A percentile compares a stretch with the other conserved stretches of the same genome.
These are phyloP conservation scores for Prunus davidiana DNA, from an alignment of 306 rosid species.

Conservation along the genomic window DNA sequence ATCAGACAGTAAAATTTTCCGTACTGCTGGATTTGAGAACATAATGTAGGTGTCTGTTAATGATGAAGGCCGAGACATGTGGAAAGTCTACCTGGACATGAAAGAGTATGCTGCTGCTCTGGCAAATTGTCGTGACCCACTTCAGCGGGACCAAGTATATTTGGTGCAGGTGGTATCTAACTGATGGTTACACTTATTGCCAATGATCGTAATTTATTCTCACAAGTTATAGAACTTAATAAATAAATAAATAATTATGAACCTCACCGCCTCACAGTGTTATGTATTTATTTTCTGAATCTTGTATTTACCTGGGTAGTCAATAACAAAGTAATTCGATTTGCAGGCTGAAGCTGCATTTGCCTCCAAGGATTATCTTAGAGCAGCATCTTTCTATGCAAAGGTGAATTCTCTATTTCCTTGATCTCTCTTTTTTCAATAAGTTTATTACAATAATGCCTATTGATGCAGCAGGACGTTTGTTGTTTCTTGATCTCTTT, in stretches of 20 bases:
- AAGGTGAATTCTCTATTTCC: conserved; percentile 52
- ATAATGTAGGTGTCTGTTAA: conserved; percentile 76
- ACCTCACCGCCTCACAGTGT: neutral
- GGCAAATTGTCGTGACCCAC: conserved; percentile 86
- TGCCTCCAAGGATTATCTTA: conserved; percentile 72
- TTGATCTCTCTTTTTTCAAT: conserved; percentile 32
- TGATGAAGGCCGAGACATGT: conserved; percentile 96
- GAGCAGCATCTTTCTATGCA: conserved; percentile 95
- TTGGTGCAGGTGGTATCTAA: conserved; percentile 60
- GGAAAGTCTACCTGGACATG: conserved; percentile 98
- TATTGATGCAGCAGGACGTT: neutral
- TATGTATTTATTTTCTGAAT: neutral
- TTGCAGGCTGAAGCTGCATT: conserved; percentile 97
- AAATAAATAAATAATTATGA: neutral
- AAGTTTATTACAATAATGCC: neutral
- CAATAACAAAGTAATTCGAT: conserved; percentile 30
- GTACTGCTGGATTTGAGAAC: conserved; percentile 30
- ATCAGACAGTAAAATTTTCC: conserved; percentile 9
- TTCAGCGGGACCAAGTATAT: conserved; percentile 95
- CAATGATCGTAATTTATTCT: neutral
- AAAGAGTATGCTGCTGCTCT: conserved; percentile 87
- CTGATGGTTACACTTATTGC: neutral
- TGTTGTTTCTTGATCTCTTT: neutral
- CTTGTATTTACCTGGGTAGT: neutral
- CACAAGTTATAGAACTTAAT: neutral